Base-by-base conservation (phyloP, 2,329 filamentous ascomycete species). In the Calonectria ilicicola region DNA sequence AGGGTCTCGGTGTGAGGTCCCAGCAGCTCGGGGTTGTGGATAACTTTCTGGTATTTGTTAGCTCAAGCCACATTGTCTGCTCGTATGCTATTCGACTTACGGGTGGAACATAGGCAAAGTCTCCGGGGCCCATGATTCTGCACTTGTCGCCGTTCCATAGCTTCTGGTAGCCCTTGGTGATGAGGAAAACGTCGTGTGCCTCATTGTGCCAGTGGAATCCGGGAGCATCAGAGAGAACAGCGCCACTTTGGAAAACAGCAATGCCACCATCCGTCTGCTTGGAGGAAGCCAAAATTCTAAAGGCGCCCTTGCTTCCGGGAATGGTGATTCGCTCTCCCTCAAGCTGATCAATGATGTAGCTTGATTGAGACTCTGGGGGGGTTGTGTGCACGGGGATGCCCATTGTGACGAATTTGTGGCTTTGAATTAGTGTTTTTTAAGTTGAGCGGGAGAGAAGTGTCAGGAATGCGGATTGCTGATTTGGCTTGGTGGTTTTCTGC, bases 81-180 rank as follows among this genome's bases (percentile, higher is more conserved):
- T 5, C 6, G 3, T 26, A 42, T 29, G 10, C 19, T 32, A 2
- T 7, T 9, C 78, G 82, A 76, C 73, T 69, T 81, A 90, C 88
- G 10, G 89, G 89, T 62, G 89, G 89, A 4, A 91, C 85, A 74
- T 88, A 89, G 5, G 89, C 89, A 80, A 91, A 91, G 74, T 91
- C 89, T 0, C 89, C 89, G 0, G 89, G 86, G 0, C 84, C 85
- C 83, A 91, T 83, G 64, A 88, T 86, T 23, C 88, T 82, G 69
- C 88, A 89, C 75, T 88, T 84, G 58, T 90, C 88, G n/a, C 87
- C 87, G n/a, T 87, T 89, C 87, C 88, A 91, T 7, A 91, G 80
- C 74, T 90, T 91, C 73, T 91, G 76, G 67, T 80, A 86, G 0
- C 89, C 90, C 77, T 91, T 89, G 3, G 88, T 85, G 21, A 88